These are phyloP conservation scores for Diaporthe eres DNA, from an alignment of 2,329 filamentous ascomycete genomes.

Conservation along the genomic window DNA sequence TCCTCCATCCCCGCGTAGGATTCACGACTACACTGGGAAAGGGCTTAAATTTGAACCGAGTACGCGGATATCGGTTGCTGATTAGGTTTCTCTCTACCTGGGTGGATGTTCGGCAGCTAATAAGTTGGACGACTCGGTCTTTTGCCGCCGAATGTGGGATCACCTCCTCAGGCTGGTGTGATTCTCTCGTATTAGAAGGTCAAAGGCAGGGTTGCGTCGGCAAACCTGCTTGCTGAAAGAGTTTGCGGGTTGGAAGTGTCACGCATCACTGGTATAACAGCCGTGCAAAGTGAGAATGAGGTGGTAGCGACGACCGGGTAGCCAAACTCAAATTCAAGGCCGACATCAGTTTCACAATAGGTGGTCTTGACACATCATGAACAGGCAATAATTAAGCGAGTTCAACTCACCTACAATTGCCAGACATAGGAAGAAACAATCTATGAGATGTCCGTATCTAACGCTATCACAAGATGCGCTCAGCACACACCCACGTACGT, in stretches of 20 bases:
- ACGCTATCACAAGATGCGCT: constrained; percentile 10
- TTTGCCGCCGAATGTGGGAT: not conserved
- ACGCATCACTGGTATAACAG: too few relatives aligned
- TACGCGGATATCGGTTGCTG: too few relatives aligned
- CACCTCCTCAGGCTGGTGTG: not conserved
- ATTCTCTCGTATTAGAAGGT: not conserved
- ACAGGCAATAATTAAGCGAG: not conserved
- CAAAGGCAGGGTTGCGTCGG: not conserved
- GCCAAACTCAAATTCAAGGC: not conserved
- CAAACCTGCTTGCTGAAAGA: not conserved
- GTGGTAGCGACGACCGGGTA: not conserved
- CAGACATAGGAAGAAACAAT: not conserved
- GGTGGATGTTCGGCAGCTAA: not conserved
- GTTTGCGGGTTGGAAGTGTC: not conserved
- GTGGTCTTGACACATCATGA: not conserved
- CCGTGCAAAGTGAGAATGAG: not conserved
- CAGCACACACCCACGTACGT: not conserved
- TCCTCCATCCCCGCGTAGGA: not conserved
- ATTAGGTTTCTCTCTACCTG: not conserved
- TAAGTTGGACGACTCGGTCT: not conserved
- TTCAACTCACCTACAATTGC: too few relatives aligned
- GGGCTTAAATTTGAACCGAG: not conserved
- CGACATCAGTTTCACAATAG: not conserved
- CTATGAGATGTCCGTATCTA: constrained; percentile 29
- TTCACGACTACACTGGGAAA: not conserved